Evolutionary conservation across 1,284 basidiomycete genomes (phyloP).

Genomic region (Fomitopsis pinicola): DNA sequence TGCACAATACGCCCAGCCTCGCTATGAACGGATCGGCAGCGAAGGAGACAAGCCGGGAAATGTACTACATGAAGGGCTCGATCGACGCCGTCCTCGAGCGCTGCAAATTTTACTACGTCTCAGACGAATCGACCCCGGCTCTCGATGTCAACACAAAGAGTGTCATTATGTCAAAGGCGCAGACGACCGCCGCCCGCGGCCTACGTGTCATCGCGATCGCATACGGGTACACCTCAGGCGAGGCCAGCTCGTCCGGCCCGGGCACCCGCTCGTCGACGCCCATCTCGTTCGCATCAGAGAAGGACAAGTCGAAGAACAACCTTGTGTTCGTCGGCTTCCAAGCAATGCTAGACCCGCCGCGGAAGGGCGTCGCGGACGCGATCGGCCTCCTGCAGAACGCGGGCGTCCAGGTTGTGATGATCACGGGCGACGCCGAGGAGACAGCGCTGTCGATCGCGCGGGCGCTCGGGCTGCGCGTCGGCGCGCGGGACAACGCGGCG

Average conservation of each 20-base stretch:
- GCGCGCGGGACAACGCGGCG: constrained; percentile 30
- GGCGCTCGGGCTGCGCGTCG: constrained; percentile 80
- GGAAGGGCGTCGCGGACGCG: constrained; percentile 89
- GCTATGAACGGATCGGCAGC: constrained; percentile 35
- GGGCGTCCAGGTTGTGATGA: constrained; percentile 96
- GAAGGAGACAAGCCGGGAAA: constrained; percentile 44
- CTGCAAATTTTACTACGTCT: constrained; percentile 86
- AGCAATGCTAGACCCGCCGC: constrained; percentile 94
- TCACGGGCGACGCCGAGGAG: constrained; percentile 92
- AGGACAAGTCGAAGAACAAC: constrained; percentile 45
- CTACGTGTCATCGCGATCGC: constrained; percentile 90
- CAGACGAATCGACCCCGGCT: constrained; percentile 76
- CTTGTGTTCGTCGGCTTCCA: constrained; percentile 91
- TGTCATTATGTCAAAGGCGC: constrained; percentile 68
- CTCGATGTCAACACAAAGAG: constrained; percentile 67
- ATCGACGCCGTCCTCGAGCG: constrained; percentile 83
- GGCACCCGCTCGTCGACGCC: constrained; percentile 27
- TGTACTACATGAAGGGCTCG: constrained; percentile 91
- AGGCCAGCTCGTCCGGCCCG: constrained; percentile 29
- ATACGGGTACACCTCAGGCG: constrained; percentile 68
- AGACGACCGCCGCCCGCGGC: constrained; percentile 69
- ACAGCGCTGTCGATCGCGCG: constrained; percentile 90
- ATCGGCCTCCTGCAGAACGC: constrained; percentile 77
- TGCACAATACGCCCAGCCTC: constrained; percentile 34
- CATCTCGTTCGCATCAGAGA: constrained; percentile 16